These are phyloP conservation scores for Populus tomentosa DNA, from an alignment of 441 rosid genomes.

Conservation along the genomic window DNA sequence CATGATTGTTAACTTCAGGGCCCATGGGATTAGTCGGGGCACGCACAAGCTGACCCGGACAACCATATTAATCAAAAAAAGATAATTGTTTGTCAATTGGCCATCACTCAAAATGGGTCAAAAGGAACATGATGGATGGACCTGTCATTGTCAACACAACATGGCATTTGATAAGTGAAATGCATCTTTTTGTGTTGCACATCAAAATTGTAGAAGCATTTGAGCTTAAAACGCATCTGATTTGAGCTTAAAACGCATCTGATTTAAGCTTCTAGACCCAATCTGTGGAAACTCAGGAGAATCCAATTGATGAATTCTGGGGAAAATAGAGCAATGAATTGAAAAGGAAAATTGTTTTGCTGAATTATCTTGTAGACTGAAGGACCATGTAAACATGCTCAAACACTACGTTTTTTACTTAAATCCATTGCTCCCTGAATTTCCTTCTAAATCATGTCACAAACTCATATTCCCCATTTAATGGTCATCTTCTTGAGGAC, in stretches of 20 bases:
- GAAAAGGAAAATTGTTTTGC: not conserved
- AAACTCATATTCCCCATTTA: not conserved
- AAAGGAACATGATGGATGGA: not conserved
- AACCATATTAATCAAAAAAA: no score
- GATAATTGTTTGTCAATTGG: not conserved
- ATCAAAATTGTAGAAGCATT: not conserved
- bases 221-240: no score
- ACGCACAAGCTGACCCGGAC: no score
- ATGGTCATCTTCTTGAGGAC: not conserved
- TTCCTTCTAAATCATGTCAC: not conserved
- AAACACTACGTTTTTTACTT: not conserved
- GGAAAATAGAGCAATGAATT: not conserved
- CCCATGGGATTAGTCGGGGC: no score
- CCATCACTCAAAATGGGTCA: not conserved
- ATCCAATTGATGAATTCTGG: not conserved
- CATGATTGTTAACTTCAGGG: no score
- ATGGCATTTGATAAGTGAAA: not conserved
- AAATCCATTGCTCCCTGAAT: not conserved
- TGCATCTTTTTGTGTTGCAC: not conserved
- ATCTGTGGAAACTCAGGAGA: not conserved
- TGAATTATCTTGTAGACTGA: not conserved
- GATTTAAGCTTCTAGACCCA: not conserved
- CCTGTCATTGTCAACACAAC: not conserved
- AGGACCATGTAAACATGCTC: not conserved
- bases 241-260: no score